Percentiles rank a stretch among this genome's conserved stretches.
Conservation (phyloP, 2,329 filamentous ascomycete genomes). For the Pyrenochaeta sp. region DNA sequence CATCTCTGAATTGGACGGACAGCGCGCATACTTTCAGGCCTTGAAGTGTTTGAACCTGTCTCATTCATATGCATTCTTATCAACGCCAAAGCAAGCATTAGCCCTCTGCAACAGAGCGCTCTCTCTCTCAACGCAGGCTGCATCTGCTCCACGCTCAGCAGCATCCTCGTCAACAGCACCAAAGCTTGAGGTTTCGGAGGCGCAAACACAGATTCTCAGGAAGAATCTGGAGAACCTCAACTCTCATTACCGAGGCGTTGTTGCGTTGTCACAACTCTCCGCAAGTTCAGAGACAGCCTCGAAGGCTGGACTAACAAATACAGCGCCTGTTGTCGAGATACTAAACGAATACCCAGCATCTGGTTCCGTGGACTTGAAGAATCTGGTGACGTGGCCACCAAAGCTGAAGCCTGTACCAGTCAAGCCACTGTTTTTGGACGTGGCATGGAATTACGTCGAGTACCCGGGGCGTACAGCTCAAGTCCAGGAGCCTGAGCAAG, state of each 20-base stretch:
- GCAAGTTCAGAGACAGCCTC: constrained; percentile 59
- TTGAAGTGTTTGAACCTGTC: constrained; percentile 89
- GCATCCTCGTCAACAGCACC: constrained; percentile 57
- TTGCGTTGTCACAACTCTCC: constrained; percentile 76
- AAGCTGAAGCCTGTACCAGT: constrained; percentile 83
- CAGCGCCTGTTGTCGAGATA: constrained; percentile 74
- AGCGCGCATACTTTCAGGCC: constrained; percentile 83
- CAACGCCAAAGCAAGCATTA: constrained; percentile 79
- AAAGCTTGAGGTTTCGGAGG: constrained; percentile 71
- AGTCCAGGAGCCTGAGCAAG: constrained; percentile 38
- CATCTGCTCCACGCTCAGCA: constrained; percentile 50
- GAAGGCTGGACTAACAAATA: constrained; percentile 53
- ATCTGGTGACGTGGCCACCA: constrained; percentile 87
- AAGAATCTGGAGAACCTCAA: constrained; percentile 74
- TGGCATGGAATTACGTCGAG: constrained; percentile 96
- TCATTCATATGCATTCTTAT: constrained; percentile 80
- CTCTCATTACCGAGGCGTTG: constrained; percentile 83
- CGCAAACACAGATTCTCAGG: constrained; percentile 67
- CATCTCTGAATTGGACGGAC: constrained; percentile 78
- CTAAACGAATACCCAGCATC: constrained; percentile 77
- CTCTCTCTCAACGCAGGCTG: constrained; percentile 65
- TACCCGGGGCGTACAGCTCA: constrained; percentile 73
- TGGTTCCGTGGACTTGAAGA: constrained; percentile 73
- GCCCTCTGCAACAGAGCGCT: constrained; percentile 80
- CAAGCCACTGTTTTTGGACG: constrained; percentile 94